Conservation (phyloP, 768 basidiomycete genomes). For the Agrocybe praecox region DNA sequence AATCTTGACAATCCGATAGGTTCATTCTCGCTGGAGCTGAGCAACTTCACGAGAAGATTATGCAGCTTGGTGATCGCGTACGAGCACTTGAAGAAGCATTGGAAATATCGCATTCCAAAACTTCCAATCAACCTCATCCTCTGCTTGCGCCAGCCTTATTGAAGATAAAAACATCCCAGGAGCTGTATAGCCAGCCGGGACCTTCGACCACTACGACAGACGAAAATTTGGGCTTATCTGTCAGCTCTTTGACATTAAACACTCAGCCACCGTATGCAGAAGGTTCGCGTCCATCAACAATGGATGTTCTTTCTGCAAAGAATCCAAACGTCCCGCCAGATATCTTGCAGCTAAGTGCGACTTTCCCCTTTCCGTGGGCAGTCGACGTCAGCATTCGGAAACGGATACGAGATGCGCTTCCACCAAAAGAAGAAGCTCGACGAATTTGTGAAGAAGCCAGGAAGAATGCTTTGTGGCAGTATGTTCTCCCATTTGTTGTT, state of each 20-base stretch:
- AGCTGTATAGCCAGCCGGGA: constrained; percentile 46
- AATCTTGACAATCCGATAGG: constrained; percentile 27
- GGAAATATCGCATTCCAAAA: constrained; percentile 41
- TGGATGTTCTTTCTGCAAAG: constrained; percentile 12
- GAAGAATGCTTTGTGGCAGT: constrained; percentile 76
- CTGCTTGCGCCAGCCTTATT: constrained; percentile 60
- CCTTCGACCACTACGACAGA: constrained; percentile 17
- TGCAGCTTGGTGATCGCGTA: constrained; percentile 62
- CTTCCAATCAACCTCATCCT: constrained; percentile 49
- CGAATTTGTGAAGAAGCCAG: constrained; percentile 65
- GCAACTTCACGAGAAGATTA: constrained; percentile 65
- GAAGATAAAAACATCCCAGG: constrained; percentile 68
- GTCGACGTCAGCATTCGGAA: constrained; percentile 65
- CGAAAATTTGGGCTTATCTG: constrained; percentile 25
- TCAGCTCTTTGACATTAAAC: constrained; percentile 24
- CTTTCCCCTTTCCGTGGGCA: constrained; percentile 72
- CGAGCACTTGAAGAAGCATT: constrained; percentile 66
- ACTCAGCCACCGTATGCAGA: constrained; percentile 24
- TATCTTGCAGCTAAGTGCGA: constrained; percentile 61
- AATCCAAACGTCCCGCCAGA: constrained; percentile 44
- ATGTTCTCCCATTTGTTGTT: constrained; percentile 28
- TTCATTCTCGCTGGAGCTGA: constrained; percentile 73
- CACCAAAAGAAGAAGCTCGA: constrained; percentile 58
- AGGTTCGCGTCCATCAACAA: constrained; percentile 16
- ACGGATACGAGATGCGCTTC: constrained; percentile 64